Evolutionary conservation across 1,139 yeast genomes (phyloP).

Genomic region (Candida sojae): DNA sequence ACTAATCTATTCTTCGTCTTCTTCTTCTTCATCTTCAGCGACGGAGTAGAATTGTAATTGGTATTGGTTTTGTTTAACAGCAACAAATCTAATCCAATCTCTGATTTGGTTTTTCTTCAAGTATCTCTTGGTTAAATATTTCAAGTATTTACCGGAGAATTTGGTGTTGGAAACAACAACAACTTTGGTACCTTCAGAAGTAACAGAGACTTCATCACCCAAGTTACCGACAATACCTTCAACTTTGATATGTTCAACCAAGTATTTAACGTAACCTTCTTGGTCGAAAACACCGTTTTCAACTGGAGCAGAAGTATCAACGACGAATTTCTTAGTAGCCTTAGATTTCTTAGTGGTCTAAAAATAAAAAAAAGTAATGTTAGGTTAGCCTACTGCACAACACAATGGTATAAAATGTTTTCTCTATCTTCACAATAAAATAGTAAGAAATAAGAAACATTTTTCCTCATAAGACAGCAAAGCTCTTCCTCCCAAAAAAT

Average conservation of each 20-base stretch:
- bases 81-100: conserved; percentile 99
- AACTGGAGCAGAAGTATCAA: conserved; percentile 97
- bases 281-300: conserved; percentile 98
- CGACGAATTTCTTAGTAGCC: conserved; percentile 87
- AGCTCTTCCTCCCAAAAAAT: conserved; percentile 13
- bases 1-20: conserved; percentile 69
- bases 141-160: conserved; percentile 99
- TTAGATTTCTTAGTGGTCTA: conserved; percentile 80
- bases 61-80: conserved; percentile 95
- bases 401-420: conserved; percentile 18
- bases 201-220: conserved; percentile 90
- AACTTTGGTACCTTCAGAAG: conserved; percentile 82
- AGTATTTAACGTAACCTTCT: conserved; percentile 96
- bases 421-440: conserved; percentile 17
- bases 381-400: conserved; percentile 64
- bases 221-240: conserved; percentile 96
- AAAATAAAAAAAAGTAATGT: conserved; percentile 26
- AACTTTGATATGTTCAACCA: conserved; percentile 98
- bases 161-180: conserved; percentile 88
- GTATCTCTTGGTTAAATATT: conserved; percentile 99
- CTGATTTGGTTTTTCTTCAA: conserved; percentile 99
- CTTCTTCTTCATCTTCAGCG: conserved; percentile 94
- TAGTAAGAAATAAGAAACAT: conserved; percentile 15
- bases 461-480: conserved; percentile 15
- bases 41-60: conserved; percentile 99